Percentiles rank a stretch among this genome's conserved stretches.
Conservation (phyloP, 129 eudicot species). For the Centrapalus pauciflorus region DNA sequence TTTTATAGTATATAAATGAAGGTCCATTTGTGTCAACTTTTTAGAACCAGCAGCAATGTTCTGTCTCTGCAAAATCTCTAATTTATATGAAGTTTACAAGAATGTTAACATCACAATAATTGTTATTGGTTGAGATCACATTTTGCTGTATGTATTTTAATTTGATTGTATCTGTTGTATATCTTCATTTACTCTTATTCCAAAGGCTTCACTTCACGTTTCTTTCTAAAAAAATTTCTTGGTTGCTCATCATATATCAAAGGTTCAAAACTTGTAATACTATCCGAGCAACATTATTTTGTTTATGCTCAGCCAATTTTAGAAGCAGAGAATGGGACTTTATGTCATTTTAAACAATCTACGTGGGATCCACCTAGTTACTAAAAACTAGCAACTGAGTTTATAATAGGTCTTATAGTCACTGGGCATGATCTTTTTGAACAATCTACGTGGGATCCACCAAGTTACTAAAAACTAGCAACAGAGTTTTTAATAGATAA, state of each 20-base stretch:
- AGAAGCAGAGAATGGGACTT: no score
- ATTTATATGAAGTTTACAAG: background rate
- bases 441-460: background rate
- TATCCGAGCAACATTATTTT: no score
- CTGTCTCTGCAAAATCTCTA: background rate
- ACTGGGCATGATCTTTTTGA: background rate
- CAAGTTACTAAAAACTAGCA: background rate
- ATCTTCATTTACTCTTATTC: background rate
- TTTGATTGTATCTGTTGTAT: background rate
- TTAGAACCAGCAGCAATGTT: background rate
- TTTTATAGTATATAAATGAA: background rate
- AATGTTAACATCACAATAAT: no score
- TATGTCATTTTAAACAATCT: background rate
- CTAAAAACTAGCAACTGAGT: background rate
- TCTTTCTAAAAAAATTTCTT: background rate
- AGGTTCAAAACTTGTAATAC: no score
- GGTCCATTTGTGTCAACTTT: background rate
- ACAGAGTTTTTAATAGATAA: background rate
- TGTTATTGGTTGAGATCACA: background rate
- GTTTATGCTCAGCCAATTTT: background rate
- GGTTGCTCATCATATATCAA: no score
- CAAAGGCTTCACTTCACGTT: background rate
- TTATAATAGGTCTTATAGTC: background rate
- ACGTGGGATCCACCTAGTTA: background rate
- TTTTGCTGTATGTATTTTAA: background rate